phyloP scores from a whole-genome alignment of 371 early-diverging fungal genomes.

The Apophysomyces trapeziformis region DNA sequence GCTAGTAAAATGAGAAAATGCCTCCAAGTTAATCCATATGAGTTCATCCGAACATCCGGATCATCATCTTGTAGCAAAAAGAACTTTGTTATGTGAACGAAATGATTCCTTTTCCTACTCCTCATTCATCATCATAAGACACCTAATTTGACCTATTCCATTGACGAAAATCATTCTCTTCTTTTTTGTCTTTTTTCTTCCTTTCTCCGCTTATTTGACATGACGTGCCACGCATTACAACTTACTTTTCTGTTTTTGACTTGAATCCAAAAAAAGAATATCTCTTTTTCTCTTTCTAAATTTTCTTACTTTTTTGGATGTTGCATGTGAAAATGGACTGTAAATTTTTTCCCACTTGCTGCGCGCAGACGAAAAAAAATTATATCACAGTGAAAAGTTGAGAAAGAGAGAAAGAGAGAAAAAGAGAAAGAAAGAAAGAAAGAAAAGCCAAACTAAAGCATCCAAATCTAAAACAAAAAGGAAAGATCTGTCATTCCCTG shows the following conservation, averaged over 20 bases:
- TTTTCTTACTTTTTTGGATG: too few relatives aligned
- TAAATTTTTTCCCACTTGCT: too few relatives aligned
- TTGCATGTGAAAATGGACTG: too few relatives aligned
- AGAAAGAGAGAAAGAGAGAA: neutral
- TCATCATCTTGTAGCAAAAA: too few relatives aligned
- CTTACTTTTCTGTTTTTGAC: constrained; percentile 6
- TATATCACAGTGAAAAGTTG: neutral
- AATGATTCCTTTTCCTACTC: too few relatives aligned
- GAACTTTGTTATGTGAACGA: too few relatives aligned
- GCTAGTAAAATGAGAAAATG: neutral
- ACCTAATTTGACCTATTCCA: neutral
- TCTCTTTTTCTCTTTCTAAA: too few relatives aligned
- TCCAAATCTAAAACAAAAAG: neutral
- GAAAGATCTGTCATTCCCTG: neutral
- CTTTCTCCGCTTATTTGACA: neutral
- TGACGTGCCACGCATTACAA: neutral
- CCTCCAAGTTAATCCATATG: neutral
- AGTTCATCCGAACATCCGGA: too few relatives aligned
- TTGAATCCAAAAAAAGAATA: too few relatives aligned
- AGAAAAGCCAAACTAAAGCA: neutral
- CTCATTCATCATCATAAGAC: too few relatives aligned
- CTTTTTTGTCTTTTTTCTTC: neutral
- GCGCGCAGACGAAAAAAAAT: too few relatives aligned
- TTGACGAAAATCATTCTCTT: neutral
- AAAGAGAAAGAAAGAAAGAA: neutral